phyloP scores from a whole-genome alignment of 768 basidiomycete species.

The Xerocomellus amylosporus region DNA sequence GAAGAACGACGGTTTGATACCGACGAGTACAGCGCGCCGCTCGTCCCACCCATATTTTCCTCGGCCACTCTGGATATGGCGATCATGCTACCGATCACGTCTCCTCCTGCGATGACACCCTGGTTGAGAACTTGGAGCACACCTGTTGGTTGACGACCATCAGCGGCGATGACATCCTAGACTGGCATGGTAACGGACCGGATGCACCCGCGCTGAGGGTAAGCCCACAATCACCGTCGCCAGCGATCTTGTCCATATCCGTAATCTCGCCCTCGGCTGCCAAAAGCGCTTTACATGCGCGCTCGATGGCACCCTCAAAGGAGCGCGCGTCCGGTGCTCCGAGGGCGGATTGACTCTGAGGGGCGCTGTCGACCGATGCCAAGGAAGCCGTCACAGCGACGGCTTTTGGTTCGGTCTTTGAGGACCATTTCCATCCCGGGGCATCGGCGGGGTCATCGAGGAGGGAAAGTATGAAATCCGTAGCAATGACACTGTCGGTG shows the following conservation, averaged over 20 bases:
- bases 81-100: conserved; percentile 64
- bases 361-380: conserved; percentile 9
- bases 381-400: conserved; percentile 12
- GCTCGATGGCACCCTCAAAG: conserved; percentile 55
- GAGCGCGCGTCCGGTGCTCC: conserved; percentile 42
- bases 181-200: conserved; percentile 38
- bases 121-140: conserved; percentile 57
- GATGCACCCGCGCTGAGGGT: conserved; percentile 74
- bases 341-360: conserved; percentile 20
- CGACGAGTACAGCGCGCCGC: conserved; percentile 87
- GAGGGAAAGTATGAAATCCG: conserved; percentile 54
- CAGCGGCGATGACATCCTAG: neutral
- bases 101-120: conserved; percentile 56
- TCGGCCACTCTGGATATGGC: conserved; percentile 73
- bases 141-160: conserved; percentile 36
- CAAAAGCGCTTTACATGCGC: conserved; percentile 65
- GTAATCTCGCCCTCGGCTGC: conserved; percentile 88
- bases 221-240: conserved; percentile 80
- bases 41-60: conserved; percentile 88
- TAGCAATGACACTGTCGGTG: conserved; percentile 36
- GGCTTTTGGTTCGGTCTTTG: conserved; percentile 40
- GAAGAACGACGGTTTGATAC: conserved; percentile 29
- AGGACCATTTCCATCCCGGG: conserved; percentile 86
- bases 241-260: conserved; percentile 84
- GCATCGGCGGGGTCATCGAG: conserved; percentile 66